phyloP scores from a whole-genome alignment of 2,329 filamentous ascomycete species.

The Fusarium sp. region DNA sequence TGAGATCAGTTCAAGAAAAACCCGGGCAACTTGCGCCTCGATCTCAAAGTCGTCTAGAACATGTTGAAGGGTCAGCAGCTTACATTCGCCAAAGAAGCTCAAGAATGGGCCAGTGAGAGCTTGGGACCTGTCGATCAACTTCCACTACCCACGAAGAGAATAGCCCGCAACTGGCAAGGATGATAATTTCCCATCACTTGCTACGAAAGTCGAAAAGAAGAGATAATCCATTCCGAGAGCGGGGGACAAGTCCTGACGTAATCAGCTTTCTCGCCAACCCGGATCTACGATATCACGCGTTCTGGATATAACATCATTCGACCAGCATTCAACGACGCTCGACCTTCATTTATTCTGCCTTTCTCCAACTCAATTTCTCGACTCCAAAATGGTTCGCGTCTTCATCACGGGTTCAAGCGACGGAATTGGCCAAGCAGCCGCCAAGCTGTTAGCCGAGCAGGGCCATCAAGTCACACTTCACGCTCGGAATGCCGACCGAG shows the following conservation, averaged over 20 bases:
- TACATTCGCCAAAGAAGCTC: too few species aligned
- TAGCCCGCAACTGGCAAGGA: too few species aligned
- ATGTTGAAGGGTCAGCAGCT: too few species aligned
- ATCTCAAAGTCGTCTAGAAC: too few species aligned
- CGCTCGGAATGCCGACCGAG: conserved; percentile 34
- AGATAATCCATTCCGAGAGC: neutral
- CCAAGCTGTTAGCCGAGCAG: conserved; percentile 31
- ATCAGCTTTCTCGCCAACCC: neutral
- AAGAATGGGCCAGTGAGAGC: too few species aligned
- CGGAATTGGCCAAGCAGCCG: conserved; percentile 34
- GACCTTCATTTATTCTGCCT: neutral
- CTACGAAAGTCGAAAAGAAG: neutral
- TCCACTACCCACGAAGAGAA: too few species aligned
- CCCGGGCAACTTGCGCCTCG: too few species aligned
- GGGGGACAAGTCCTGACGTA: neutral
- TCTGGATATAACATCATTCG: neutral
- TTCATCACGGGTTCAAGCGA: conserved; percentile 40
- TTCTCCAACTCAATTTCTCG: neutral
- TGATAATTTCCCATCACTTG: too few species aligned
- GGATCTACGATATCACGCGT: neutral
- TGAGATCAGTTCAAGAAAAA: too few species aligned
- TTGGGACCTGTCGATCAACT: too few species aligned
- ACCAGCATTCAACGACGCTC: neutral
- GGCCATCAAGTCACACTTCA: conserved; percentile 35
- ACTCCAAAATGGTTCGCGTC: conserved; percentile 27